A percentile compares a stretch with the other conserved stretches of the same genome.
phyloP scores from a whole-genome alignment of 2,329 filamentous ascomycete species.

The Mollisia scopiformis region DNA sequence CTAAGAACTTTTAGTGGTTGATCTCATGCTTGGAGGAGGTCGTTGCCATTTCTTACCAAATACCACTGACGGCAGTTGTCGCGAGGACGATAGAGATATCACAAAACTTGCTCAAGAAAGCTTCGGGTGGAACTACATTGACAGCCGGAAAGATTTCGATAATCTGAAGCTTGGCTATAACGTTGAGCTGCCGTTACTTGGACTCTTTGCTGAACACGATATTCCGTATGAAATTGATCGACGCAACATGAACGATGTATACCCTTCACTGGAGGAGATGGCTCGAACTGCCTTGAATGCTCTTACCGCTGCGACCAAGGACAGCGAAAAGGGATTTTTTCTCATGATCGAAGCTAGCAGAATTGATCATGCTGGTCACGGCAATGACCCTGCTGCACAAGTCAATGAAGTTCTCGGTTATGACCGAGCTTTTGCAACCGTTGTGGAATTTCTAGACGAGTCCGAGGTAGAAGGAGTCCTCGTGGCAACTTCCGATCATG shows the following conservation, averaged over 20 bases:
- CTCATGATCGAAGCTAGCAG: conserved; percentile 97
- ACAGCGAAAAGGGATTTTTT: conserved; percentile 93
- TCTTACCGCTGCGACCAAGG: conserved; percentile 77
- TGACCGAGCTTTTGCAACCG: conserved; percentile 81
- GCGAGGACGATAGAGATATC: conserved; percentile 77
- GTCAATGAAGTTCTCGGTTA: conserved; percentile 95
- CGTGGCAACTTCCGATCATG: conserved; percentile 91
- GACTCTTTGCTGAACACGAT: conserved; percentile 80
- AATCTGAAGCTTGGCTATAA: conserved; percentile 66
- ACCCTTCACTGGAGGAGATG: conserved; percentile 93
- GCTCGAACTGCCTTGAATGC: conserved; percentile 78
- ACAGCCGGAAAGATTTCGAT: conserved; percentile 76
- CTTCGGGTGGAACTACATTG: conserved; percentile 78
- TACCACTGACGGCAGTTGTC: conserved; percentile 77
- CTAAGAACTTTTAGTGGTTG: conserved; percentile 60
- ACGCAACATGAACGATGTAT: conserved; percentile 73
- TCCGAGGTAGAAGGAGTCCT: conserved; percentile 77
- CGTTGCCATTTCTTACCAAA: conserved; percentile 93
- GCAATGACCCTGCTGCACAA: conserved; percentile 81
- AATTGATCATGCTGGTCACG: conserved; percentile 93
- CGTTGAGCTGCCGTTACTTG: conserved; percentile 79
- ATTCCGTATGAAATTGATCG: conserved; percentile 95
- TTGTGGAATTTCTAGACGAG: conserved; percentile 81
- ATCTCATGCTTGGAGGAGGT: conserved; percentile 91
- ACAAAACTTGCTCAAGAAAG: conserved; percentile 73